Conservation (phyloP, 495 filamentous ascomycete genomes). For the Penicillium macrosclerotiorum region DNA sequence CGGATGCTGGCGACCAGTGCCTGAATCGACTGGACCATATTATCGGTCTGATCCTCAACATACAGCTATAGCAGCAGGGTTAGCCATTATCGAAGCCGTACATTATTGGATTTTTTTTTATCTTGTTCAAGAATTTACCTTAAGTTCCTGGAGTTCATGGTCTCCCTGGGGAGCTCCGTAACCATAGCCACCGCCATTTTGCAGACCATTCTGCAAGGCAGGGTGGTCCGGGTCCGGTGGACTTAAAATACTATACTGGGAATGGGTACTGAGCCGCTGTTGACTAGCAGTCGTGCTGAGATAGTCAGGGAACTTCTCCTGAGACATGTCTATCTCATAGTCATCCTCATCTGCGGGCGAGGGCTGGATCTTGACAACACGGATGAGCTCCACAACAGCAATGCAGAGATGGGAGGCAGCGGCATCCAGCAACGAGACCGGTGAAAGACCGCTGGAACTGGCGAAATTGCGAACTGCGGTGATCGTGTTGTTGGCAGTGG, state of each 20-base stretch:
- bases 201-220: conserved; percentile 30
- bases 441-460: conserved; percentile 75
- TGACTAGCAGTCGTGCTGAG: conserved; percentile 47
- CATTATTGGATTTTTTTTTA: not conserved
- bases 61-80: conserved; percentile 53
- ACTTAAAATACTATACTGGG: conserved; percentile 54
- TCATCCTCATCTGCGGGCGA: conserved; percentile 74
- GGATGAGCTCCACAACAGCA: conserved; percentile 80
- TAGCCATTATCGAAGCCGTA: not conserved
- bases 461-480: conserved; percentile 92
- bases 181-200: conserved; percentile 25
- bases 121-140: conserved; percentile 43
- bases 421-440: conserved; percentile 91
- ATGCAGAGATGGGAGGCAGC: conserved; percentile 90
- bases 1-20: conserved; percentile 78
- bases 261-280: conserved; percentile 47
- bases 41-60: conserved; percentile 80
- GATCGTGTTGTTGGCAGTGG: conserved; percentile 92
- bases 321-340: conserved; percentile 48
- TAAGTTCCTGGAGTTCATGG: conserved; percentile 69
- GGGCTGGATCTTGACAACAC: conserved; percentile 76
- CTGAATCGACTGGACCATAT: conserved; percentile 79
- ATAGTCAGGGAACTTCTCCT: conserved; percentile 48
- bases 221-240: conserved; percentile 38
- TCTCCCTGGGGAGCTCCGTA: conserved; percentile 44